These are phyloP conservation scores for Ophiocordyceps robertsii DNA, from an alignment of 2,329 filamentous ascomycete species.

Conservation along the genomic window DNA sequence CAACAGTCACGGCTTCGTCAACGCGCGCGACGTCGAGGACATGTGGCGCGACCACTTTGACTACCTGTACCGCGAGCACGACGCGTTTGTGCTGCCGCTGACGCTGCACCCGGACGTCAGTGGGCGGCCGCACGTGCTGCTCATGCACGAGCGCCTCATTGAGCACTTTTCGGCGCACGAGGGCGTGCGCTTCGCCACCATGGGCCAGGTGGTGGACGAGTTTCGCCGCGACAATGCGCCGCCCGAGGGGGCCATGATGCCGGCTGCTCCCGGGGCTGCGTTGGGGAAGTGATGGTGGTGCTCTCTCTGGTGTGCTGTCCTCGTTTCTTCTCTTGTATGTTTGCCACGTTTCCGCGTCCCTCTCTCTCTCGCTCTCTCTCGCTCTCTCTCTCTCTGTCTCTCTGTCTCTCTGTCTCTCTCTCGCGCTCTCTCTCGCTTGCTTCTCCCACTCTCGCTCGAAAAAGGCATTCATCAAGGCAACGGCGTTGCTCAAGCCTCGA, in stretches of 20 bases:
- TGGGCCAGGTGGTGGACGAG: slow-evolving; percentile 59
- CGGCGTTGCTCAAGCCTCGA: no score
- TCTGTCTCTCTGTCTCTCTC: no score
- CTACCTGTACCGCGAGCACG: slow-evolving; percentile 65
- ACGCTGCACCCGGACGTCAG: slow-evolving; percentile 65
- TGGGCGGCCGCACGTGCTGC: slow-evolving; percentile 55
- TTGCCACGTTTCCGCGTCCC: no score
- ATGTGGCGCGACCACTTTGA: slow-evolving; percentile 55
- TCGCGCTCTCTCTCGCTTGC: no score
- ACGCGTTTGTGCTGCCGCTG: slow-evolving; percentile 66
- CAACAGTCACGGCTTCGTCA: slow-evolving; percentile 50
- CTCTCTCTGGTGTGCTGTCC: neutral
- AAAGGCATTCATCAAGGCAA: no score
- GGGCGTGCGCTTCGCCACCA: slow-evolving; percentile 53
- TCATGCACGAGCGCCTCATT: slow-evolving; percentile 57
- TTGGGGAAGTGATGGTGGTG: neutral
- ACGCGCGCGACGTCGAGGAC: slow-evolving; percentile 46
- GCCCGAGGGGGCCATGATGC: slow-evolving; percentile 46
- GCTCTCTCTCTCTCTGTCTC: no score
- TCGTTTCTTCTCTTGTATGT: neutral
- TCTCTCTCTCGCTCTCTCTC: no score
- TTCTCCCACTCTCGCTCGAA: no score
- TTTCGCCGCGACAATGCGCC: slow-evolving; percentile 54
- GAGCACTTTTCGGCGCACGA: slow-evolving; percentile 52
- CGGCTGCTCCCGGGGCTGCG: slow-evolving; percentile 11